These are phyloP conservation scores for Uronychia binucleata DNA, from an alignment of 73 alveolate genomes.

Conservation along the genomic window DNA sequence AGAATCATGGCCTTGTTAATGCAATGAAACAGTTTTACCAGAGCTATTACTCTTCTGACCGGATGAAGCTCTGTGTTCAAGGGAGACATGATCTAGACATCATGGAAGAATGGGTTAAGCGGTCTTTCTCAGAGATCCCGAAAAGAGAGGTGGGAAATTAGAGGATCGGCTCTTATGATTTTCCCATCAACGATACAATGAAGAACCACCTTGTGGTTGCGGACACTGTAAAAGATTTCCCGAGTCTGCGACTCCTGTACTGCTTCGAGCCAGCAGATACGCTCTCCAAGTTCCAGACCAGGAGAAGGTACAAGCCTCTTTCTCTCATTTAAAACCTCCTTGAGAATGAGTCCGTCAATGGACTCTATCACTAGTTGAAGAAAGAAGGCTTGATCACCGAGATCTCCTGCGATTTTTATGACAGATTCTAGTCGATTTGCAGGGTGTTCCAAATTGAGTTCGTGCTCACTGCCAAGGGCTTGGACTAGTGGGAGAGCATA, in stretches of 20 bases:
- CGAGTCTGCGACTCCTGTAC: constrained; percentile 67
- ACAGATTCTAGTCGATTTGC: constrained; percentile 43
- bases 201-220: constrained; percentile 72
- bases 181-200: constrained; percentile 67
- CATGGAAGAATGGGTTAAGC: constrained; percentile 13
- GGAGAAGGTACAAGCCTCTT: constrained; percentile 48
- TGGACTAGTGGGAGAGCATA: constrained; percentile 1
- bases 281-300: constrained; percentile 37
- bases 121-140: constrained; percentile 19
- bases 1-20: constrained; percentile 26
- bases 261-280: constrained; percentile 56
- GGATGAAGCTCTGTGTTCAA: constrained; percentile 41
- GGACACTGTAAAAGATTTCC: constrained; percentile 83
- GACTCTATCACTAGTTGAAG: constrained; percentile 77
- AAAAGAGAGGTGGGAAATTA: constrained; percentile 1
- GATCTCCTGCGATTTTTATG: constrained; percentile 60
- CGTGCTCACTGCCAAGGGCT: constrained; percentile 28
- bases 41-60: constrained; percentile 34
- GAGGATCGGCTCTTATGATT: background rate
- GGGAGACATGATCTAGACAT: constrained; percentile 24
- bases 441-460: constrained; percentile 17
- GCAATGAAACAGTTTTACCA: constrained; percentile 24
- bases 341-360: constrained; percentile 91
- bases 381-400: constrained; percentile 85
- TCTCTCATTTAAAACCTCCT: constrained; percentile 58